Conservation (phyloP, 2,329 filamentous ascomycete genomes). For the Arthrobotrys musiformis region DNA sequence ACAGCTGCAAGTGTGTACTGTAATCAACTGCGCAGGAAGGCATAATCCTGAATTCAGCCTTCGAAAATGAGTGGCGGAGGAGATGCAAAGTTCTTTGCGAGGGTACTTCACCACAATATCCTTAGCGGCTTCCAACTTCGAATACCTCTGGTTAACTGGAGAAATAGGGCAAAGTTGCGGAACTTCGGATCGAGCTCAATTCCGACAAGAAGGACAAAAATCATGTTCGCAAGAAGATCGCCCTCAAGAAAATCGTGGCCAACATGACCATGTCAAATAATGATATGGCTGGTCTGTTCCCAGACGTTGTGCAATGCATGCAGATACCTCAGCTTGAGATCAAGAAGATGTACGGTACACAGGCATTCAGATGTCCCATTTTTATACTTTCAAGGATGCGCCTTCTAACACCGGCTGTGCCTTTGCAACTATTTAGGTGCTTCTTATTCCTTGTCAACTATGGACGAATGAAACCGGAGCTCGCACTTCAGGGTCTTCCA, state of each 20-base stretch:
- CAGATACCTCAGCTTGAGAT: constrained; percentile 93
- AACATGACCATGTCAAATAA: constrained; percentile 99
- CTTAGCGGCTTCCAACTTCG: background rate
- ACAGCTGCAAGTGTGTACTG: background rate
- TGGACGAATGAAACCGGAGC: constrained; percentile 89
- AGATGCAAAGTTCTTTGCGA: constrained; percentile 99
- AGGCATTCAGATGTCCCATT: background rate
- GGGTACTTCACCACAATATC: constrained; percentile 70
- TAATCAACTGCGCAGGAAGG: constrained; percentile 11
- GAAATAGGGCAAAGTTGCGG: constrained; percentile 95
- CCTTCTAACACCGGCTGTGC: background rate
- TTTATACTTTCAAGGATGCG: background rate
- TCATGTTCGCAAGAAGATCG: constrained; percentile 92
- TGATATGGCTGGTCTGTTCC: constrained; percentile 97
- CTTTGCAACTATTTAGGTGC: constrained; percentile 73
- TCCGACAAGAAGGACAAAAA: constrained; percentile 99
- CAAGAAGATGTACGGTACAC: constrained; percentile 86
- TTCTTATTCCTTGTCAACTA: constrained; percentile 98
- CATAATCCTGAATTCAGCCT: background rate
- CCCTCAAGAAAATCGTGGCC: constrained; percentile 98
- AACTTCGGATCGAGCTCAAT: constrained; percentile 93
- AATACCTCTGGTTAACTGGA: constrained; percentile 66
- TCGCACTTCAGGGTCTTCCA: constrained; percentile 90
- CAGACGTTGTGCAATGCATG: constrained; percentile 96
- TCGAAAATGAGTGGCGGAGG: constrained; percentile 70